Evolutionary conservation across 2,329 filamentous ascomycete genomes (phyloP), one percentile per base, ranked within the genome.

Genomic region (Fonsecaea pedrosoi): DNA sequence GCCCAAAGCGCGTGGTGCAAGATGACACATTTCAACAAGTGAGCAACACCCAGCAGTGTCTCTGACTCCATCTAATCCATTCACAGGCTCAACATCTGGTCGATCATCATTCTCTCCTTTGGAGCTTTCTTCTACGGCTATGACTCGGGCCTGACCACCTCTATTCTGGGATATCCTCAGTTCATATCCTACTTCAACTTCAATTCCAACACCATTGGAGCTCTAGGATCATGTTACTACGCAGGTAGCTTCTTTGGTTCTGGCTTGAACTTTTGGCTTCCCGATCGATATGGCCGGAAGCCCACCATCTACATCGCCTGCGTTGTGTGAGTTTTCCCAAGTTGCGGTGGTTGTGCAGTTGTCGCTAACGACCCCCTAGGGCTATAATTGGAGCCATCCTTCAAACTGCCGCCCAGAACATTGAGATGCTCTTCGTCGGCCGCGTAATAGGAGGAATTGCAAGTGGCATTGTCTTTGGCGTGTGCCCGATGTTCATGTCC

Each of bases 91-190:
- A 62, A 62, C 50, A 62, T 54, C n/a, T 62, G 38, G n/a, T 62
- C 60, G 13, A 62, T 62, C 25, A 15, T 21, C 50, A 62, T 62
- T 35, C 60, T 62, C 38, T 66, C 64, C 6, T 66, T 66, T 45
- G 64, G 64, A 38, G 50, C 64, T 54, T 63, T 66, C 64, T 66
- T 66, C 40, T 66, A 66, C n/a, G 64, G 64, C 42, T 66, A 66
- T 59, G 64, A 66, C 45, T 67, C 65, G 5, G 65, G 65, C 32
- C 53, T 67, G 54, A 67, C 61, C 42, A 64, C 65, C 25, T 67
- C 60, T 21, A 60, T 67, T 25, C 7, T 67, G 12, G 65, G 54
- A 32, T 67, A 67, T 37, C 60, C 65, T 10, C 32, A 59, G 25
- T 67, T 67, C 61, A 64, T 67, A 15, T 38, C 54, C 12, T 67